Evolutionary conservation across 805 yeast genomes (phyloP), one percentile per base, ranked within the genome.

Genomic region (Suhomyces xylopsoci): DNA sequence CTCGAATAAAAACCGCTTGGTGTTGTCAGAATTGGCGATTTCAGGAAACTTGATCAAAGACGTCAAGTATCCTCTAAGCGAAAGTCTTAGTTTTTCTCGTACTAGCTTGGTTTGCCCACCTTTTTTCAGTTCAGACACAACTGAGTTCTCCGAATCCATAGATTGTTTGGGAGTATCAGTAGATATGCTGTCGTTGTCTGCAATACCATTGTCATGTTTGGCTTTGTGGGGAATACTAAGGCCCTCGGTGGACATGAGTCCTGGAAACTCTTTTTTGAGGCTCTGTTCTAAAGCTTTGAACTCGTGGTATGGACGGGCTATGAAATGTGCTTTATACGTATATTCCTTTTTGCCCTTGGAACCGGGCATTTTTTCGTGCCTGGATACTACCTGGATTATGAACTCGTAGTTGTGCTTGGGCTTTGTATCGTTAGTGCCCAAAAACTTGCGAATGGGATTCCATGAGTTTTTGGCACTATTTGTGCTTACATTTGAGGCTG

Each of bases 1-100:
- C 20, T 69, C 65, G 46, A 72, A 67, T 3, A 89, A 56, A 62
- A 92, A 92, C 22, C 76, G 76, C 25, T 73, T 64, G 45, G 91
- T 74, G 4, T 75, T 68, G 0, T 74, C 69, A 40, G 84, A 80
- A 48, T 79, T 77, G 1, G 83, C 73, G 0, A 90, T 77, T 45
- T 82, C 85, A 5, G 81, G 76, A 44, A 81, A 79, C 32, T 78
- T 71, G 8, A 81, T 62, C 15, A 92, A 67, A 1, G 77, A 66
- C 26, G 78, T 73, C 47, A 93, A 62, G 61, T 88, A 93, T 0
- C 90, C 88, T 46, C 97, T 76, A 45, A 93, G 74, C 0, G 96
- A 81, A 8, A 90, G 76, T 43, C 98, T 74, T 58, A 90, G 79
- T 57, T 83, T 85, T 65, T 93, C 98, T 26, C 96, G 78, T 2